These are phyloP conservation scores for Thelonectria olida DNA, from an alignment of 2,329 filamentous ascomycete species.

Conservation along the genomic window DNA sequence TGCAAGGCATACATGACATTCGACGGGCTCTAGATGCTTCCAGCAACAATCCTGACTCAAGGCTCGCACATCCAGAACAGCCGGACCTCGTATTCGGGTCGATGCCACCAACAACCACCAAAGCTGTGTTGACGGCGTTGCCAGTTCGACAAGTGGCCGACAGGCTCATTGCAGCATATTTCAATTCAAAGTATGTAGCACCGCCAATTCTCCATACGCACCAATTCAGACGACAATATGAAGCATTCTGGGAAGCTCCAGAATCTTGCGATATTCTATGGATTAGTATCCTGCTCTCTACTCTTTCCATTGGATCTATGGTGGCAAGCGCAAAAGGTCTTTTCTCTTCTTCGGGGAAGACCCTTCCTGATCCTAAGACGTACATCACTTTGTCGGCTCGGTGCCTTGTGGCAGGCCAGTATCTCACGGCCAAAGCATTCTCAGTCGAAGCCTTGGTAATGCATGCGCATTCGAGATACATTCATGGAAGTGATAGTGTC, in stretches of 20 bases:
- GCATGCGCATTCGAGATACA: slow-evolving; percentile 15
- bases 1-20: background rate
- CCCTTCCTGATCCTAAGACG: background rate
- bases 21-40: background rate
- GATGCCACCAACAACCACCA: background rate
- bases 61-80: background rate
- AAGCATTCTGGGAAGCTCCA: slow-evolving; percentile 19
- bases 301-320: background rate
- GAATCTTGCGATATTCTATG: slow-evolving; percentile 1
- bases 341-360: background rate
- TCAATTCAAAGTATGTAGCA: slow-evolving; percentile 10
- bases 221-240: slow-evolving; percentile 26
- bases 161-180: slow-evolving; percentile 12
- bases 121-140: background rate
- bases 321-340: background rate
- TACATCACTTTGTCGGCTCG: slow-evolving; percentile 8
- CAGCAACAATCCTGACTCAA: too few species aligned
- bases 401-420: slow-evolving; percentile 18
- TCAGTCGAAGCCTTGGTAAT: slow-evolving; percentile 22
- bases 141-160: slow-evolving; percentile 17
- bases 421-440: background rate
- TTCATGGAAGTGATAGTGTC: background rate
- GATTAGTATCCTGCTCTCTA: slow-evolving; percentile 27
- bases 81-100: background rate
- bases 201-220: slow-evolving; percentile 22